Conservation (phyloP, 352 stramenopile species). For the Pythium aquatile region DNA sequence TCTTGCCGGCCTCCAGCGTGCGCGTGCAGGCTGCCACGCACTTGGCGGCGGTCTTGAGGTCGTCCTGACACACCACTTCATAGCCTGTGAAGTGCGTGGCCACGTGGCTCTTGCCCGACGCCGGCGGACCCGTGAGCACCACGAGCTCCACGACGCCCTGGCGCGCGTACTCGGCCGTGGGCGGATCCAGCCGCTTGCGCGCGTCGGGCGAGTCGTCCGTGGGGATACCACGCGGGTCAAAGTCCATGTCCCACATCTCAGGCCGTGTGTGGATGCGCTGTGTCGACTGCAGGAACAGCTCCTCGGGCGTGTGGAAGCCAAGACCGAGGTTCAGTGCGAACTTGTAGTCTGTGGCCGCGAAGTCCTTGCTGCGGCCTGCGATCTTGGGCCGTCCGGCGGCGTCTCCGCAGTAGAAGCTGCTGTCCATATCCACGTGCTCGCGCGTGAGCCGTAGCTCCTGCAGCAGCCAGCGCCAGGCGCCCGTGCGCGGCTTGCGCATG, state of each 20-base stretch:
- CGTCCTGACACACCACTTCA: slow-evolving; percentile 80
- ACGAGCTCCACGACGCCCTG: slow-evolving; percentile 50
- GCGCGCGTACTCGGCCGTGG: slow-evolving; percentile 12
- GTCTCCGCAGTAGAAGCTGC: slow-evolving; percentile 83
- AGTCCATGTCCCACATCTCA: slow-evolving; percentile 73
- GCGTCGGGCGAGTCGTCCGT: not conserved
- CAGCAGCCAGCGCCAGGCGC: slow-evolving; percentile 62
- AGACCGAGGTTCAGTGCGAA: slow-evolving; percentile 86
- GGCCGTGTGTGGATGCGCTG: slow-evolving; percentile 69
- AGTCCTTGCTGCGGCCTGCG: slow-evolving; percentile 71
- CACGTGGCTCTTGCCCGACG: slow-evolving; percentile 76
- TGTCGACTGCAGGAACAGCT: slow-evolving; percentile 71
- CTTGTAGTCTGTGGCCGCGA: slow-evolving; percentile 85
- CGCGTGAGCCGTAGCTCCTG: slow-evolving; percentile 22
- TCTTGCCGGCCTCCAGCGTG: slow-evolving; percentile 55
- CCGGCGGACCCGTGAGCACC: slow-evolving; percentile 67
- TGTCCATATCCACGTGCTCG: slow-evolving; percentile 37
- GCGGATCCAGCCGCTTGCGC: slow-evolving; percentile 12
- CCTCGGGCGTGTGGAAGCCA: slow-evolving; percentile 81
- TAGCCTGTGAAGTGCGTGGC: slow-evolving; percentile 47
- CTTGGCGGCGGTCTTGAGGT: slow-evolving; percentile 72
- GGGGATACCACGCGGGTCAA: slow-evolving; percentile 49
- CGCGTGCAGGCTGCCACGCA: slow-evolving; percentile 69
- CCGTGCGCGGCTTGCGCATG: slow-evolving; percentile 77
- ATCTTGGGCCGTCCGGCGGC: slow-evolving; percentile 75